Base-by-base conservation (phyloP, 2,329 filamentous ascomycete species). In the Calonectria fujianensis region DNA sequence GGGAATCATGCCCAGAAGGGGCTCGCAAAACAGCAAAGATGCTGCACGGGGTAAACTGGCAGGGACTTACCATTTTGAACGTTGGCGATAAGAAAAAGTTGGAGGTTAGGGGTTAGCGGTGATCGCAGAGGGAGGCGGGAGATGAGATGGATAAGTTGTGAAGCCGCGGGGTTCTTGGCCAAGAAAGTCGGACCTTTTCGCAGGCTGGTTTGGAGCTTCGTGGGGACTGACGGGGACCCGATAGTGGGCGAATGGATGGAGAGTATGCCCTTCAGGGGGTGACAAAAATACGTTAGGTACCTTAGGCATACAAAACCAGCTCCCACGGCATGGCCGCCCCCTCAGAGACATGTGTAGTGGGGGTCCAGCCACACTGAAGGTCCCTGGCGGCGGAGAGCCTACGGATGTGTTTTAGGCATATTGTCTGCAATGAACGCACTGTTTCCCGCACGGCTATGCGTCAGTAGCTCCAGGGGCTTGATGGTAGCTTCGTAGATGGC, bases 121-220 rank as follows among this genome's bases (percentile, higher is more conserved):
- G 80, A 81, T 80, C 77, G 80, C 76, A 74, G 72, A 74, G 75
- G 78, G 77, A 70, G 65, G 69, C 76, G 73, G 80, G 78, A 72
- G 80, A 81, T 81, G 80, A 81, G 74, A 79, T 81, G 80, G 78
- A 75, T 65, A 81, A 81, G 80, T 81, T 81, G 75, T 77, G 74
- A 81, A 73, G 79, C 74, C 80, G 80, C 80, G 80, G 80, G 80
- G 80, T 81, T 79, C 78, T 74, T 70, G 72, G 73, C 79, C 78
- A 81, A 81, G 76, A 81, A 76, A 77, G 77, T 80, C 75, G 79
- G 78, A 81, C 79, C 79, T 80, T 81, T 81, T 81, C 76, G 79
- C 73, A 75, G 75, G 48, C 57, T 52, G 27, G 61, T 67, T 81
- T 80, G 76, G 79, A 80, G 80, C 78, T 81, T 80, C 78, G 80